Evolutionary conservation across 192 early-diverging fungal genomes (phyloP).

Genomic region (Mortierella claussenii): DNA sequence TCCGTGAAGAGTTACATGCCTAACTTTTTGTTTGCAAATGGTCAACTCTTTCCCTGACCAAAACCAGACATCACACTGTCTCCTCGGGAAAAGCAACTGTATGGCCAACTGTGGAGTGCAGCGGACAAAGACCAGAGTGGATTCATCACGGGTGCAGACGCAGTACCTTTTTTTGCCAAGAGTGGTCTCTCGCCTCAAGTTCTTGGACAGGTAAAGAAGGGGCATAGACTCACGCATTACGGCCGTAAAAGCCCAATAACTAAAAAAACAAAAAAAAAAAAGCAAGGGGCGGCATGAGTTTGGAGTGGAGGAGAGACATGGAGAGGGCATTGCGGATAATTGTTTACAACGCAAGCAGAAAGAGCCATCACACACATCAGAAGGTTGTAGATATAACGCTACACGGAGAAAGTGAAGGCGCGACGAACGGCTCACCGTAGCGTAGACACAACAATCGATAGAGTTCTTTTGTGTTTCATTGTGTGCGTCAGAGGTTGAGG

Average conservation of each 20-base stretch:
- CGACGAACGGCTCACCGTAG: no score
- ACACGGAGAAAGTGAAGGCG: no score
- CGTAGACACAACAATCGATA: no score
- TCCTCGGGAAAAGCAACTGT: constrained; percentile 69
- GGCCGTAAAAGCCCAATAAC: not conserved
- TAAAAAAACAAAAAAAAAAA: not conserved
- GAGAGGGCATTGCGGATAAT: no score
- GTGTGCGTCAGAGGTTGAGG: no score
- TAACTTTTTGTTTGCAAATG: no score
- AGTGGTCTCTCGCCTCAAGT: constrained; percentile 70
- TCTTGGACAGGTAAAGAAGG: constrained; percentile 64
- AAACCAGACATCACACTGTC: constrained; percentile 59
- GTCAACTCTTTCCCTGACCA: not conserved
- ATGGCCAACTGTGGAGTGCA: constrained; percentile 67
- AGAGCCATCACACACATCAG: no score
- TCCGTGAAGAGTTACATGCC: no score
- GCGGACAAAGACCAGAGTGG: constrained; percentile 73
- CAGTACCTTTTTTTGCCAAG: constrained; percentile 79
- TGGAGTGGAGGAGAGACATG: no score
- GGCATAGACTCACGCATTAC: not conserved
- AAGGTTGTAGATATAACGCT: no score
- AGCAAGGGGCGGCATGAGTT: not conserved
- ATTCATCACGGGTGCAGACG: constrained; percentile 72
- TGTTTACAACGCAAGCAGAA: no score
- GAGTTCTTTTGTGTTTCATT: no score